Base-by-base conservation (phyloP, 31 red algal species). In the Odonthalia washingtoniensis region DNA sequence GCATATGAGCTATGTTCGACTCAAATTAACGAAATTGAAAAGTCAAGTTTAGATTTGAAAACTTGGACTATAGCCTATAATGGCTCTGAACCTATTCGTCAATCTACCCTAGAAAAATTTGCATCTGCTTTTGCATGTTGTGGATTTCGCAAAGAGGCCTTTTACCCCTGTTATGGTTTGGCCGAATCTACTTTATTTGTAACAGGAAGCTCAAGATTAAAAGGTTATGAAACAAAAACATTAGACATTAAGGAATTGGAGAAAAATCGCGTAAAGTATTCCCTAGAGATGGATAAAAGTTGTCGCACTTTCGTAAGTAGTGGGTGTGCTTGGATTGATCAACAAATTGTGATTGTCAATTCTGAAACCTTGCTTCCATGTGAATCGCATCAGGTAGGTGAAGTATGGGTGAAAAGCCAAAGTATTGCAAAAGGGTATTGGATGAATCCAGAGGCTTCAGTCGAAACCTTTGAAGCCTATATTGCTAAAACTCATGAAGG, bases 351-450 rank as follows among this genome's bases (percentile, higher is more conserved):
- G 26, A 75, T 75, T 41, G 72, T 75, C 34, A 41, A 75, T 75
- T 39, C 34, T 75, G 72, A 75, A 28, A 40, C 72, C 26, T 75
- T 35, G 26, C 26, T 27, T 40, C 32, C 31, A 75, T 27, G 31
- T 41, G 35, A 36, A 39, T 32, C 31, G 39, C n/a, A 41, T 40
- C n/a, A 35, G 38, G 39, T 75, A 40, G 72, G 72, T 40, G 72
- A 75, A 41, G 39, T 75, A 40, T 75, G 72, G 72, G 39, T 75
- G 31, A 27, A 39, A 40, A 40, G 34, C 39, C 34, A 36, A 40
- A 75, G 72, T 41, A 75, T 28, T 27, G 72, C 72, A 39, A 39
- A 35, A 40, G 72, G 72, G 32, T 75, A 75, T 39, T 75, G 38
- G 34, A 36, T 39, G 26, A 75, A 75, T 27, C 72, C 72, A 75